These are phyloP conservation scores for Raddia guianensis DNA, from an alignment of 176 grass and related monocot genomes.

Conservation along the genomic window DNA sequence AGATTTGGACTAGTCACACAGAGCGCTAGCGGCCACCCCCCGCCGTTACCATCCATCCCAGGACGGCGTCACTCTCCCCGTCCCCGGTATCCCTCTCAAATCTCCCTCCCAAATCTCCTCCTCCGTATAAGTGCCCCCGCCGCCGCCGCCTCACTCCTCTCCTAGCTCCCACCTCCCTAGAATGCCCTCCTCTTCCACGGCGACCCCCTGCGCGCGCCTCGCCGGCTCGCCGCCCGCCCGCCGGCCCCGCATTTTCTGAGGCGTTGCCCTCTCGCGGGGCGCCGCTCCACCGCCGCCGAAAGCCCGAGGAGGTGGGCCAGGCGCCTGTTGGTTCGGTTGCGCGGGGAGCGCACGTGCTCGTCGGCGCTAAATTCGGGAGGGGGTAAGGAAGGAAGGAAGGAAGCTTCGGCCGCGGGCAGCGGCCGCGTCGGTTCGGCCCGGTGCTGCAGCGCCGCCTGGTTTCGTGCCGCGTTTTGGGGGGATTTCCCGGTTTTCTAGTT, in stretches of 20 bases:
- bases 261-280: neutral
- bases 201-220: neutral
- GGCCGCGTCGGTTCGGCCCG: slow-evolving; percentile 22
- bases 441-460: neutral
- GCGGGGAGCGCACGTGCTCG: neutral
- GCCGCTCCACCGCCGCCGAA: neutral
- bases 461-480: neutral
- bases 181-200: slow-evolving; percentile 17
- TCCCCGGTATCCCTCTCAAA: slow-evolving; percentile 33
- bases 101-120: slow-evolving; percentile 37
- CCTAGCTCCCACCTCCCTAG: neutral
- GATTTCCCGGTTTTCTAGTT: neutral
- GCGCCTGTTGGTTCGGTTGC: slow-evolving; percentile 5
- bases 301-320: neutral
- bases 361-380: slow-evolving; percentile 30
- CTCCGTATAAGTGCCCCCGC: slow-evolving; percentile 31
- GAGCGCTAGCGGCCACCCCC: neutral
- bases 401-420: slow-evolving; percentile 35
- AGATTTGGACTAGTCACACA: too few species aligned
- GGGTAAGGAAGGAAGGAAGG: slow-evolving; percentile 43
- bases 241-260: slow-evolving; percentile 22
- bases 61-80: slow-evolving; percentile 15
- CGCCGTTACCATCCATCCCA: slow-evolving; percentile 3
- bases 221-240: neutral
- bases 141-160: neutral